A percentile compares a stretch with the other conserved stretches of the same genome.
Conservation (phyloP, 495 filamentous ascomycete genomes). For the Lasiosphaeriaceae sp. region DNA sequence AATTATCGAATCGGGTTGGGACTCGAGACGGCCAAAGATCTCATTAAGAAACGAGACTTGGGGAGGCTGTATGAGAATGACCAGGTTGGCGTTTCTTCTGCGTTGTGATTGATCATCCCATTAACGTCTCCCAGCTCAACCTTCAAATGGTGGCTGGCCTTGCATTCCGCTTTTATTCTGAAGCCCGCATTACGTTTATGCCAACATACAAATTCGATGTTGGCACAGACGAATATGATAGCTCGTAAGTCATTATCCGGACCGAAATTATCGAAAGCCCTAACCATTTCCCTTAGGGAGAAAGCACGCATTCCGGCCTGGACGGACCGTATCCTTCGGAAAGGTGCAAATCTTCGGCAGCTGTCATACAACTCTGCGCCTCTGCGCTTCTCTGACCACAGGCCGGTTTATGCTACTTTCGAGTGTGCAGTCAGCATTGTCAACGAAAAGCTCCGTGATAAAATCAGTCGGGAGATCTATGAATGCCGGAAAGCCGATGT, state of each 20-base stretch:
- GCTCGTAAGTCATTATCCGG: conserved; percentile 58
- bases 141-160: conserved; percentile 92
- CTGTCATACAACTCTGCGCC: conserved; percentile 73
- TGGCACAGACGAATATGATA: conserved; percentile 84
- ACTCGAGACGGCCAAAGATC: conserved; percentile 71
- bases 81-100: conserved; percentile 54
- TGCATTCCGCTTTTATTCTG: conserved; percentile 86
- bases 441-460: conserved; percentile 66
- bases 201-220: conserved; percentile 96
- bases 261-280: neutral
- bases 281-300: conserved; percentile 50
- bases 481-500: conserved; percentile 59
- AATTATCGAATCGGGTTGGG: conserved; percentile 93
- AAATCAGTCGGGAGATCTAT: conserved; percentile 69
- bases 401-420: conserved; percentile 88
- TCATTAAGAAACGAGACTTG: conserved; percentile 66
- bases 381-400: conserved; percentile 86
- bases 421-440: conserved; percentile 75
- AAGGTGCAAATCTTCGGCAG: conserved; percentile 79
- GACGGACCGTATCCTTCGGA: conserved; percentile 90
- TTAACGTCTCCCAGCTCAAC: conserved; percentile 60
- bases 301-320: conserved; percentile 94
- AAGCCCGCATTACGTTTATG: conserved; percentile 75
- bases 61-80: conserved; percentile 87
- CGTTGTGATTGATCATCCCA: neutral